Base-by-base conservation (phyloP, 148 eudicot species). In the Linanthus parryae region DNA sequence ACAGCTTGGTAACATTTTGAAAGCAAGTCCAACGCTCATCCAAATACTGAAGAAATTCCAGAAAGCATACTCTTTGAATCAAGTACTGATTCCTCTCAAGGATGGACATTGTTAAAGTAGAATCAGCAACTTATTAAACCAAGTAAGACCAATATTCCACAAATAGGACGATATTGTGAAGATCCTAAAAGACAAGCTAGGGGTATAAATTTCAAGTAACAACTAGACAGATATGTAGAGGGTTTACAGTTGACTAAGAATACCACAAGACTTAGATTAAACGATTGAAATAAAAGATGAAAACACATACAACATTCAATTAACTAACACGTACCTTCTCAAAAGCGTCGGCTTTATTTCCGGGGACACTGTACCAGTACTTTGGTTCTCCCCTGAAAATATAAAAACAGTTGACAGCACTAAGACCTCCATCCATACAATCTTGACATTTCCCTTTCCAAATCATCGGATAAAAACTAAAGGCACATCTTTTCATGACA, bases 351-450 rank as follows among this genome's bases (percentile, higher is more conserved):
- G 96, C 91, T 71, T 84, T 80, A 62, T 73, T 70, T 24, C 95
- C 96, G 62, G 99, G 99, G 56, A 94, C 96, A 63, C 99, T 94
- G 67, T 94, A 94, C 99, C 99, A 94, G 69, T 83, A 88, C 66
- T 94, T 94, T 58, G 99, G 99, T 70, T 88, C 96, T 58, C 99
- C 99, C 99, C 99, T 94, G 84, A 68, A 80, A 64, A 4, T 37
- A 77, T 10, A 29, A 45, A 56, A 41, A 38, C 52, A 59, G 27
- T 13, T 54, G 25, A n/a, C n/a, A n/a, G n/a, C n/a, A n/a, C n/a
- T n/a, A n/a, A n/a, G n/a, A n/a, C n/a, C n/a, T n/a, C n/a, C n/a
- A n/a, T n/a, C n/a, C n/a, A n/a, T n/a, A n/a, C n/a, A n/a, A n/a
- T n/a, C n/a, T n/a, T n/a, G n/a, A n/a, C n/a, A n/a, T n/a, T n/a